These are phyloP conservation scores for Hygrophorus pudorinus DNA, from an alignment of 768 basidiomycete species.

Conservation along the genomic window DNA sequence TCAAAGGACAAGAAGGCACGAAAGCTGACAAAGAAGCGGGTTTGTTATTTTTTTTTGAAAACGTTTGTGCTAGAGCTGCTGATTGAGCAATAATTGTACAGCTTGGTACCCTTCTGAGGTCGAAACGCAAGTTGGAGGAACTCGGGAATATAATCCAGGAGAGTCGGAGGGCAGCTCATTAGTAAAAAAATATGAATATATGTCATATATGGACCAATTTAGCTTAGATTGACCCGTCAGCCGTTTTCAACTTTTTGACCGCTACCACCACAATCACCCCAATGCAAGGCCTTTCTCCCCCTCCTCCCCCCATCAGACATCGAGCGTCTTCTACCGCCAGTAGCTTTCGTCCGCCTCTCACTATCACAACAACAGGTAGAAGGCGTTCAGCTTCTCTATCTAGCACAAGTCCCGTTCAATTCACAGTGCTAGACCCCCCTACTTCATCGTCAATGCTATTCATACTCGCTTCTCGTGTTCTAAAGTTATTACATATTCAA, in stretches of 20 bases:
- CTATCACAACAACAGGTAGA: conserved; percentile 14
- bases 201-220: too few species aligned
- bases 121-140: conserved; percentile 99
- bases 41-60: conserved; percentile 30
- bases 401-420: too few species aligned
- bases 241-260: conserved; percentile 29
- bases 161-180: conserved; percentile 66
- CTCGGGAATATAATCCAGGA: conserved; percentile 86
- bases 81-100: conserved; percentile 22
- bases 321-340: conserved; percentile 35
- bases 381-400: too few species aligned
- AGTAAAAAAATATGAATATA: too few species aligned
- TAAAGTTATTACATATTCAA: conserved; percentile 41
- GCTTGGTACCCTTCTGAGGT: conserved; percentile 97
- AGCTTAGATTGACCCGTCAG: too few species aligned
- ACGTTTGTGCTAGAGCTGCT: conserved; percentile 3
- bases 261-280: conserved; percentile 40
- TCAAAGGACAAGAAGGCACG: conserved; percentile 99
- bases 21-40: conserved; percentile 99
- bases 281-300: conserved; percentile 51
- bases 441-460: conserved; percentile 52
- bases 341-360: conserved; percentile 8
- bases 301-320: conserved; percentile 25
- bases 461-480: conserved; percentile 37
- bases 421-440: too few species aligned